Evolutionary conservation across 495 filamentous ascomycete species (phyloP).

Genomic region (Pseudevernia furfuracea): DNA sequence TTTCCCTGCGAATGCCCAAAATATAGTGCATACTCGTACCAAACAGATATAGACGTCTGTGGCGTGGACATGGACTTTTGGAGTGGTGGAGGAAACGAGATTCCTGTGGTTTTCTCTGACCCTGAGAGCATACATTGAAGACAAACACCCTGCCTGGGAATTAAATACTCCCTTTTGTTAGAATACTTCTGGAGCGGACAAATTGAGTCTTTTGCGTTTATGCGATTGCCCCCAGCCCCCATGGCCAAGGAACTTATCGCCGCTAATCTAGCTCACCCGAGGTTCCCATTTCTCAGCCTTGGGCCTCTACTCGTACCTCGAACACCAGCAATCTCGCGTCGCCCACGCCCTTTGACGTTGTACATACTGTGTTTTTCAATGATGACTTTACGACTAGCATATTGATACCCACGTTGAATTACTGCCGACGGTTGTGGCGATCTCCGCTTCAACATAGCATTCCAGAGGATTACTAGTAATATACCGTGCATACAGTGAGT

Average conservation of each 20-base stretch:
- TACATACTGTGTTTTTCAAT: neutral
- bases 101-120: neutral
- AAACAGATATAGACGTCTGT: neutral
- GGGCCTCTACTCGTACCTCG: neutral
- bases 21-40: neutral
- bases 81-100: neutral
- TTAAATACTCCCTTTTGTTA: too few species aligned
- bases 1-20: neutral
- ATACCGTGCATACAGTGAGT: constrained; percentile 15
- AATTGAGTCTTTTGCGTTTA: too few species aligned
- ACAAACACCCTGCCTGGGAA: neutral
- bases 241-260: neutral
- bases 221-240: too few species aligned
- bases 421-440: neutral
- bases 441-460: neutral
- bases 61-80: neutral
- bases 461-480: constrained; percentile 3
- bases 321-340: neutral
- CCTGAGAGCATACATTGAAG: neutral
- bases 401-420: constrained; percentile 1
- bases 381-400: constrained; percentile 12
- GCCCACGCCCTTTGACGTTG: neutral
- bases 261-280: constrained; percentile 1
- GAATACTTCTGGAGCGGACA: too few species aligned
- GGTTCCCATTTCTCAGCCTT: neutral